These are phyloP conservation scores for Rhododendron simsii DNA, from an alignment of 148 eudicot genomes.

Conservation along the genomic window DNA sequence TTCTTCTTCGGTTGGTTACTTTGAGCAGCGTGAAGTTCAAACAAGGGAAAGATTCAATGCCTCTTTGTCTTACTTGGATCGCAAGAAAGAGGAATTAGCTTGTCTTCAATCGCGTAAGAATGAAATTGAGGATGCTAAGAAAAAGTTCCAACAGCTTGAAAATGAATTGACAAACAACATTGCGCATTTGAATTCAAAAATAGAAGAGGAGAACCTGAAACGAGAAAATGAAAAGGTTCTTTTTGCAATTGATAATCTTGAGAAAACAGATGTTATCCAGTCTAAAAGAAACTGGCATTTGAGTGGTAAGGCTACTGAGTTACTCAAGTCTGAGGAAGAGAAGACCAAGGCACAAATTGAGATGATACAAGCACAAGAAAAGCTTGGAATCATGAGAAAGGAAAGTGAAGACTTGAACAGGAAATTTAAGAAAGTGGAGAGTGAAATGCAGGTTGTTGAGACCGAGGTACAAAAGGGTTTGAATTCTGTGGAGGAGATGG, in stretches of 20 bases:
- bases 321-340: slow-evolving; percentile 86
- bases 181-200: slow-evolving; percentile 37
- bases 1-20: slow-evolving; percentile 59
- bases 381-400: slow-evolving; percentile 39
- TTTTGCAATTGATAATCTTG: slow-evolving; percentile 70
- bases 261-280: slow-evolving; percentile 34
- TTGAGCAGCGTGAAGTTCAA: slow-evolving; percentile 69
- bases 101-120: slow-evolving; percentile 35
- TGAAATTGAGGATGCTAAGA: slow-evolving; percentile 39
- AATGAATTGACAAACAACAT: slow-evolving; percentile 41
- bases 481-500: slow-evolving; percentile 39
- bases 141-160: slow-evolving; percentile 45
- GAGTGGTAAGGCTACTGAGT: slow-evolving; percentile 70
- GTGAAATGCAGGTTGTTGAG: slow-evolving; percentile 32
- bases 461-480: slow-evolving; percentile 40
- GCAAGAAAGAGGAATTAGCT: slow-evolving; percentile 38
- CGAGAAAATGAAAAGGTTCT: slow-evolving; percentile 76
- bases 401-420: slow-evolving; percentile 45
- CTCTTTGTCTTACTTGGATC: slow-evolving; percentile 29
- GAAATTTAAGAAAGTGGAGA: slow-evolving; percentile 35
- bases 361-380: slow-evolving; percentile 54
- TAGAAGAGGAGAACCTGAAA: slow-evolving; percentile 60
- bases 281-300: slow-evolving; percentile 46
- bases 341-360: slow-evolving; percentile 66
- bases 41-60: slow-evolving; percentile 48